Evolutionary conservation across 78 protist genomes (phyloP).

Genomic region (Bigelowiella natans): DNA sequence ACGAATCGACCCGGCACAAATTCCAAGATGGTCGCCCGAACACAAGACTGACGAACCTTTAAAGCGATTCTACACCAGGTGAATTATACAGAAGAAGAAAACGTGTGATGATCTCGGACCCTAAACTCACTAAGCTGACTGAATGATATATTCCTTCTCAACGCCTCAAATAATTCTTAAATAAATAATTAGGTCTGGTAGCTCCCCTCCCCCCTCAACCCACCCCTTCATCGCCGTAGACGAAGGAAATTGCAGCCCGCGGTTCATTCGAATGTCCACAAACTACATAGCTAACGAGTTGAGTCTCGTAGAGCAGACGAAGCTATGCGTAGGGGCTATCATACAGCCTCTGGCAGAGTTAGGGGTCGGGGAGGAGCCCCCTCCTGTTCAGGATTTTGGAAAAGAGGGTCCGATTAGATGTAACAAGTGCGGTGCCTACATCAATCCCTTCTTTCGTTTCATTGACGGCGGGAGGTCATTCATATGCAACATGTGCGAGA

Average conservation of each 20-base stretch:
- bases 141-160: not conserved
- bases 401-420: conserved; percentile 40
- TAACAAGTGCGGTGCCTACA: conserved; percentile 57
- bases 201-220: not conserved
- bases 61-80: not conserved
- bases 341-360: not conserved
- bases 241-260: not conserved
- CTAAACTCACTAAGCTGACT: not conserved
- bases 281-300: not conserved
- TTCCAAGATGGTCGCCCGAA: not conserved
- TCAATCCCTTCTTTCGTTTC: conserved; percentile 48
- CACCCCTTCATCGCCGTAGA: not conserved
- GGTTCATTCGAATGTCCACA: conserved; percentile 4
- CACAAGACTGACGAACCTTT: not conserved
- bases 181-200: not conserved
- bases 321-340: not conserved
- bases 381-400: conserved; percentile 10
- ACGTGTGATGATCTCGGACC: not conserved
- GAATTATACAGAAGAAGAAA: not conserved
- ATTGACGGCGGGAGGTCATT: conserved; percentile 49
- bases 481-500: conserved; percentile 41
- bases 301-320: not conserved
- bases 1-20: not conserved
- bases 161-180: not conserved
- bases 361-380: not conserved